These are phyloP conservation scores for Podila horticola DNA, from an alignment of 192 early-diverging fungal species.

Conservation along the genomic window DNA sequence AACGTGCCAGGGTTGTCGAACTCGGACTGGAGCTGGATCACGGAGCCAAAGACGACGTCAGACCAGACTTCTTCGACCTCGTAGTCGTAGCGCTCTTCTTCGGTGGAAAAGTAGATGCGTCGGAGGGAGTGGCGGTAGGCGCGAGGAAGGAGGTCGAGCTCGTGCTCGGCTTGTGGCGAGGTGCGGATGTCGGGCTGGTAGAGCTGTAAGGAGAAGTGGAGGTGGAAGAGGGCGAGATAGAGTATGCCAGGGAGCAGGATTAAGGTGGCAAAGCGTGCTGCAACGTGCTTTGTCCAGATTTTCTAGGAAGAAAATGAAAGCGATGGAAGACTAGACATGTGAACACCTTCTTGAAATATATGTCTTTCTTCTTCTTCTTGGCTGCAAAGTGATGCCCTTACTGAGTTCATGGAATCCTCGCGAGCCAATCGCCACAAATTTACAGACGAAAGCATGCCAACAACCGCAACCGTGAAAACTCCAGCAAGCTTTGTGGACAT, in stretches of 20 bases:
- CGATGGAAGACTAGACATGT: constrained; percentile 32
- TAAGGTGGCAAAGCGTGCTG: constrained; percentile 76
- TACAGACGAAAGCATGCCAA: constrained; percentile 76
- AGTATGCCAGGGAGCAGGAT: constrained; percentile 77
- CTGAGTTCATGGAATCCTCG: constrained; percentile 32
- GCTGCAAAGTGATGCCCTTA: background rate
- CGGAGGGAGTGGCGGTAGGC: constrained; percentile 6
- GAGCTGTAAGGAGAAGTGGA: constrained; percentile 83
- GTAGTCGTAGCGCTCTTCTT: background rate
- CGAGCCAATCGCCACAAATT: constrained; percentile 83
- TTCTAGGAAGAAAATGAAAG: constrained; percentile 14
- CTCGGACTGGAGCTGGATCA: constrained; percentile 64
- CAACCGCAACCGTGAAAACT: constrained; percentile 74
- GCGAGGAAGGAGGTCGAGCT: constrained; percentile 19
- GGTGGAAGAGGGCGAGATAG: constrained; percentile 81
- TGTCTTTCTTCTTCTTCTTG: too few species aligned
- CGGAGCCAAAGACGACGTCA: constrained; percentile 64
- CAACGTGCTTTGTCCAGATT: constrained; percentile 74
- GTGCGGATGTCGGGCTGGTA: constrained; percentile 56
- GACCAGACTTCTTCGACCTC: constrained; percentile 18
- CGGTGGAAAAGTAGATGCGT: background rate
- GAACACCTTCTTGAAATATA: too few species aligned
- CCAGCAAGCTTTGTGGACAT: constrained; percentile 88
- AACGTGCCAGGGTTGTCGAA: constrained; percentile 38
- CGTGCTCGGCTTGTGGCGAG: constrained; percentile 52